Evolutionary conservation across 495 filamentous ascomycete species (phyloP).

Genomic region (Recurvomyces mirabilis): DNA sequence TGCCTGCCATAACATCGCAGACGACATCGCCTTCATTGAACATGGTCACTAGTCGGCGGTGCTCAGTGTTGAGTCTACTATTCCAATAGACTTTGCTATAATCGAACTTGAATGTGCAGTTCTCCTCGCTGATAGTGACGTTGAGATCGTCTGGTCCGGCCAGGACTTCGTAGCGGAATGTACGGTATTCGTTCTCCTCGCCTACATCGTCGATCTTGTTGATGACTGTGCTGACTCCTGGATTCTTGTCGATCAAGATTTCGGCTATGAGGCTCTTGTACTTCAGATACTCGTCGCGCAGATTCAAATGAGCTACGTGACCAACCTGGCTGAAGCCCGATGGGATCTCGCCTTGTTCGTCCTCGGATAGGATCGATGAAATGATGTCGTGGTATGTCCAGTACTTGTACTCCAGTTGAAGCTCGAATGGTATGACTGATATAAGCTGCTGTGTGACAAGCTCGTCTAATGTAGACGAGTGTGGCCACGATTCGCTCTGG

Average conservation of each 20-base stretch:
- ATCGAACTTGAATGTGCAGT: conserved; percentile 57
- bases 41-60: conserved; percentile 62
- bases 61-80: conserved; percentile 75
- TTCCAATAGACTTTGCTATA: conserved; percentile 97
- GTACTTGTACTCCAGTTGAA: conserved; percentile 69
- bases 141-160: conserved; percentile 67
- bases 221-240: conserved; percentile 71
- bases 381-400: conserved; percentile 85
- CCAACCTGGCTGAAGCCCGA: conserved; percentile 75
- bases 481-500: neutral
- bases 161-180: conserved; percentile 88
- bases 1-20: conserved; percentile 94
- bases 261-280: conserved; percentile 77
- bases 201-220: conserved; percentile 90
- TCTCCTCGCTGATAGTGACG: conserved; percentile 57
- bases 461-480: conserved; percentile 45
- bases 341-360: conserved; percentile 64
- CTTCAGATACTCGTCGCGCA: conserved; percentile 64
- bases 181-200: conserved; percentile 71
- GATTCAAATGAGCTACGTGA: conserved; percentile 87
- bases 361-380: conserved; percentile 58
- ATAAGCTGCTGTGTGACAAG: conserved; percentile 56
- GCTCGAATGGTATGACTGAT: conserved; percentile 57
- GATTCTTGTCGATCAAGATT: conserved; percentile 81
- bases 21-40: conserved; percentile 81